Evolutionary conservation across 495 filamentous ascomycete species (phyloP), one percentile per base, ranked within the genome.

Genomic region (Tuber borchii): DNA sequence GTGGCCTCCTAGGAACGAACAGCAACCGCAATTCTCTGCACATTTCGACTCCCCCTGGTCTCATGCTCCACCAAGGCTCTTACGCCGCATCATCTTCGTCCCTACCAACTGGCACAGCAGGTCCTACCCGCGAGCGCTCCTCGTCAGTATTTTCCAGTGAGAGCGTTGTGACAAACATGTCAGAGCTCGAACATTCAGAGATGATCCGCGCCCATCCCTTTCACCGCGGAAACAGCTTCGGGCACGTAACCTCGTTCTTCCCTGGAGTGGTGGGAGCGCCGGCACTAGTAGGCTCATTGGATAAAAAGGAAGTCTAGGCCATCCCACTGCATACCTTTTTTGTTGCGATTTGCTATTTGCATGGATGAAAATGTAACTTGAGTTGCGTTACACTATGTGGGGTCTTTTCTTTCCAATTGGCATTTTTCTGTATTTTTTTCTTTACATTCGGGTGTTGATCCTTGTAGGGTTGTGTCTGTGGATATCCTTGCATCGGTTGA

Each of bases 161-260:
- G 14, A 82, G 80, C 26, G 81, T 82, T 37, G 69, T 82, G 61
- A 82, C 81, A 8, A 83, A 82, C 71, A 75, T 82, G 65, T 82
- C 81, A 7, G 81, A 83, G 43, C 75, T 82, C 17, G 75, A 81
- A 45, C 78, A 74, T 16, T 42, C 75, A 10, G 79, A 81, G 43
- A 75, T 79, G 10, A 75, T 79, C 37, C 78, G 75, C 20, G 40
- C 61, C 71, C 31, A 61, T 10, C 44, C 70, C 45, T 79, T 76
- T 8, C 71, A 71, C 39, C 45, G 46, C 22, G 39, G 44, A 43
- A 75, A 22, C 34, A 79, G 77, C 45, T 26, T 34, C 26, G 56
- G 26, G n/a, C 56, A 65, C 56, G 26, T 34, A 65, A 65, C 56
- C 56, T 31, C 56, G 26, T 19, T 65, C 56, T 65, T 65, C 26